Evolutionary conservation across 805 yeast genomes (phyloP), one percentile per base, ranked within the genome.

Genomic region (Candida maesae): DNA sequence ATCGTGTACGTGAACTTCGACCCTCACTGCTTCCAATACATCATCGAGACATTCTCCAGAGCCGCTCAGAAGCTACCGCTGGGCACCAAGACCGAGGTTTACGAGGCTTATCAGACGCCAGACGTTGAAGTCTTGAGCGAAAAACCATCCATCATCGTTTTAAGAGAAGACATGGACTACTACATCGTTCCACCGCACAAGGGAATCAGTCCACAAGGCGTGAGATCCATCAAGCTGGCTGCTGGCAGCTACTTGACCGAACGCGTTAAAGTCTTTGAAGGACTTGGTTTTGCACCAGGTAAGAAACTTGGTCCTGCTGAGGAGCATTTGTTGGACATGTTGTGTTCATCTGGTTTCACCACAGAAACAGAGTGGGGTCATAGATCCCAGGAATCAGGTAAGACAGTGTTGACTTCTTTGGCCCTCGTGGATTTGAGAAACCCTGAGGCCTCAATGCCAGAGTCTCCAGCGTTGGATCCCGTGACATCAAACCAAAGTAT

Each of bases 151-250:
- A 81, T 93, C 33, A 88, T 93, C 41, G 96, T 91, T 4, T 70
- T 93, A 40, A 72, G 97, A 47, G 99, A 93, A 61, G 99, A 93
- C 63, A 71, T 93, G 51, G 99, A 93, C 59, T 93, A 78, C 64
- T 93, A 90, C 62, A 86, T 95, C 48, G 81, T 93, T 14, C 95
- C 96, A 3, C 90, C 87, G 32, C 64, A 66, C 30, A 62, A 72
- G 2, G 82, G 84, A 2, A 64, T 79, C 28, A 61, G 68, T 36
- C 66, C 67, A 17, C 79, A 77, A 19, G 77, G 80, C 32, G 80
- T 89, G 73, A 75, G 77, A 49, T 68, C 70, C 28, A 67, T 91
- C 46, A 91, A 91, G 60, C 58, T 77, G 35, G 75, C 76, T 45
- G 93, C 88, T 10, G 95, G 95, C 48, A 70, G 80, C 47, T 66